These are phyloP conservation scores for Craspedostauros australis DNA, from an alignment of 108 stramenopile species.

Conservation along the genomic window DNA sequence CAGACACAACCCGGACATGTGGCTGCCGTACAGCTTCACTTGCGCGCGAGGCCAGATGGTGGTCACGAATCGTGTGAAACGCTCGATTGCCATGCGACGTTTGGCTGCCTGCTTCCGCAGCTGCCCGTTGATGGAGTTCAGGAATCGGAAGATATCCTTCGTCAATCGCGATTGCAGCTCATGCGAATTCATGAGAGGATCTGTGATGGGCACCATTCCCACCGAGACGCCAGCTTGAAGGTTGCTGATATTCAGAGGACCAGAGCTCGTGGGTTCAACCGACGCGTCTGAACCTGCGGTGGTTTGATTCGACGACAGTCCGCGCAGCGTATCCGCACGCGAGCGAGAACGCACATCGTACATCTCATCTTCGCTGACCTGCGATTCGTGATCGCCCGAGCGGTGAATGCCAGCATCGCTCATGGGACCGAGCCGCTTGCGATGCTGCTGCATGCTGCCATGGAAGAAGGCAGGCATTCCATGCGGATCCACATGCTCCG, in stretches of 20 bases:
- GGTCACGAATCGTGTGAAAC: slow-evolving; percentile 57
- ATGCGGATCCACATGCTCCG: slow-evolving; percentile 31
- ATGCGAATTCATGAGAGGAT: slow-evolving; percentile 26
- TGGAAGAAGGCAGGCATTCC: slow-evolving; percentile 38
- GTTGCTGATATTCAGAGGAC: slow-evolving; percentile 26
- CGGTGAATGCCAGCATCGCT: slow-evolving; percentile 79
- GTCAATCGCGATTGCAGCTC: slow-evolving; percentile 66
- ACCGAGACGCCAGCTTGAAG: slow-evolving; percentile 1
- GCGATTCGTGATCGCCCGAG: slow-evolving; percentile 51
- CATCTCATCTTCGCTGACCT: slow-evolving; percentile 69
- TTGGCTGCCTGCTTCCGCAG: slow-evolving; percentile 49
- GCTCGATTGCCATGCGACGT: slow-evolving; percentile 41
- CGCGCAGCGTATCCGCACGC: slow-evolving; percentile 22
- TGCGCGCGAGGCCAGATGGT: slow-evolving; percentile 80
- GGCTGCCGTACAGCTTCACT: slow-evolving; percentile 81
- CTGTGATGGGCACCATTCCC: slow-evolving; percentile 12
- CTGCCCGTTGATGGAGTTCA: slow-evolving; percentile 35
- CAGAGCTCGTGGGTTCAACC: no score
- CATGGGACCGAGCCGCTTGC: slow-evolving; percentile 55
- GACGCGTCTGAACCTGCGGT: slow-evolving; percentile 63
- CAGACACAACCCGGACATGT: slow-evolving; percentile 78
- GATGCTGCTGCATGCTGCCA: slow-evolving; percentile 21
- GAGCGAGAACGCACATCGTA: slow-evolving; percentile 16
- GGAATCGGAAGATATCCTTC: slow-evolving; percentile 51
- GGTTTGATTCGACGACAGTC: slow-evolving; percentile 49